Evolutionary conservation across 495 filamentous ascomycete species (phyloP), one percentile per base, ranked within the genome.

Genomic region (Evernia prunastri): DNA sequence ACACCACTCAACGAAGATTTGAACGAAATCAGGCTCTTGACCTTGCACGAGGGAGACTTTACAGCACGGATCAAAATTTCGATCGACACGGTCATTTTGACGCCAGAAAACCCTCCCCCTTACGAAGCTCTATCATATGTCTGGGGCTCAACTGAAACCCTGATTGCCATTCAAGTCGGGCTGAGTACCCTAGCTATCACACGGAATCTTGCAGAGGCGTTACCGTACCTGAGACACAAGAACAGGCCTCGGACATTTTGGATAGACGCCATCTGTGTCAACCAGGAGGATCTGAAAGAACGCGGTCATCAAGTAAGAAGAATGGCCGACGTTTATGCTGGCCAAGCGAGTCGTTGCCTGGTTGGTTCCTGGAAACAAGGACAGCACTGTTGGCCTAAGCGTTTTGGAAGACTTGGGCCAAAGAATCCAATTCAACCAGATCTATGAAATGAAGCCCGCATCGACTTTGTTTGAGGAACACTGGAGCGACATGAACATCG

Each of bases 91-190:
- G 20, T 10, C n/a, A 8, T n/a, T 4, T 47, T 47, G n/a, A 47
- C 2, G 0, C n/a, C 6, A 3, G 43, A 47, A 8, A 11, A 47
- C 18, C 36, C 25, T 12, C 63, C 63, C 2, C 23, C 20, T 18
- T 64, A 47, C 57, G 63, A 64, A 40, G 63, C 63, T n/a, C 20
- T 64, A 5, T 64, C 56, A 7, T 61, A 64, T 39, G 37, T 56
- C 7, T 61, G 63, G 63, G 63, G 63, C 18, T 35, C 60, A 35
- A 18, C 23, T 1, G 51, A 43, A 12, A 56, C n/a, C 37, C 51
- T 51, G 43, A 31, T 25, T 25, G 31, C 40, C 15, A 57, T 57
- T n/a, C 13, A 57, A 17, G 51, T 63, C 35, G 61, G 51, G 17
- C 12, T 10, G 0, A 15, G 17, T 9, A 63, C n/a, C 23, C 23